A percentile compares a stretch with the other conserved stretches of the same genome.
These are phyloP conservation scores for Colletotrichum gloeosporioides DNA, from an alignment of 2,329 filamentous ascomycete genomes.

Conservation along the genomic window DNA sequence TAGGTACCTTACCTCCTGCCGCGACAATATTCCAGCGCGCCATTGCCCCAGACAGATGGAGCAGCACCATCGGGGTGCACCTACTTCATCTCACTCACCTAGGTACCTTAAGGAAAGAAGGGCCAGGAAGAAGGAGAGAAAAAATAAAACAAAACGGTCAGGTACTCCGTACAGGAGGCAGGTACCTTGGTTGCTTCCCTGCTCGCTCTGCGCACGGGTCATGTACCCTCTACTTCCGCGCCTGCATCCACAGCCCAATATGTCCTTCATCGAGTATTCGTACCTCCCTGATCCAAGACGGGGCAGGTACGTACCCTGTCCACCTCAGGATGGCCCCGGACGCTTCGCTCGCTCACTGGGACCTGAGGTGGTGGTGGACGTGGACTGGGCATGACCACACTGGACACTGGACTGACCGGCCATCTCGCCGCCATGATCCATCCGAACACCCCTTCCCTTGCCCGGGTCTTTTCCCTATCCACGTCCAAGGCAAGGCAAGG, in stretches of 20 bases:
- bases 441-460: slow-evolving; percentile 8
- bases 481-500: background rate
- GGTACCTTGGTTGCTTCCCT: background rate
- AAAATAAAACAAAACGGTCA: background rate
- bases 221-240: slow-evolving; percentile 2
- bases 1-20: background rate
- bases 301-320: background rate
- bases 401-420: background rate
- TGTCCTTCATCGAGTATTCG: background rate
- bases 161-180: background rate
- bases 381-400: background rate
- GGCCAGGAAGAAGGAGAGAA: background rate
- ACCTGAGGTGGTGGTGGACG: background rate
- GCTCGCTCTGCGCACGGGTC: background rate
- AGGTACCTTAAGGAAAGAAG: background rate
- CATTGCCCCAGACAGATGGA: background rate
- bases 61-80: background rate
- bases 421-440: slow-evolving; percentile 12
- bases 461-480: background rate
- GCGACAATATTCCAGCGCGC: background rate
- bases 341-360: background rate
- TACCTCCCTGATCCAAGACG: background rate
- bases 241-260: background rate
- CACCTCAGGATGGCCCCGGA: background rate
- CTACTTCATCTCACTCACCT: background rate